Evolutionary conservation across 228 moss, liverwort and hornwort species (phyloP), one percentile per base, ranked within the genome.

Genomic region (Sphagnum magellanicum): DNA sequence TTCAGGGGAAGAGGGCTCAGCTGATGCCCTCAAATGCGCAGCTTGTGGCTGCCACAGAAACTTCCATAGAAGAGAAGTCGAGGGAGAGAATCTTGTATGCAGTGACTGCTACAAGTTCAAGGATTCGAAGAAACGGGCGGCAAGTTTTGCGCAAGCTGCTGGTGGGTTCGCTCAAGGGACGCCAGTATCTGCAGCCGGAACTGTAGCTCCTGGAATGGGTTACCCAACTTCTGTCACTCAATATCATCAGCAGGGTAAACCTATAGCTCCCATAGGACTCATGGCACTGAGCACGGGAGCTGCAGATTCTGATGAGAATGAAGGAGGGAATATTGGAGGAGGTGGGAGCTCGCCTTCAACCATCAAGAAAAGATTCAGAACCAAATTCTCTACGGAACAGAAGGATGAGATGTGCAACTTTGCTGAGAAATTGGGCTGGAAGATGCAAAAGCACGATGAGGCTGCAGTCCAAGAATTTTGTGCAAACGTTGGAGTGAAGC

Each of bases 371-470:
- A 84, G 97, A 69, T 97, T 97, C 73, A 83, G 97, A 53, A 97
- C 97, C 59, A 97, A 92, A 84, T 97, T 97, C 81, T 91, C 90
- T 10, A 81, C 88, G 16, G 97, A 97, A 74, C 97, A 97, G 74
- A 97, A 97, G 80, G 97, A 97, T 76, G 88, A 64, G 85, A 97
- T 97, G 97, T 85, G 88, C 70, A 81, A 87, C 64, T 93, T 97
- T 71, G 97, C 97, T 53, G 97, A 97, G 82, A 97, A 97, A 84
- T 68, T 97, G 83, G 93, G 97, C 14, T 97, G 97, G 97, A 97
- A 97, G 90, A 97, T 97, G 70, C 97, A 97, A 77, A 97, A 97
- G 76, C 97, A 97, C 84, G 97, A 97, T 73, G 97, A 97, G 74
- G 88, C 83, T 53, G 91, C 93, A 60, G 97, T 97, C 76, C 97